Conservation (phyloP, 345 rosid species). For the Aquilaria yunnanensis region DNA sequence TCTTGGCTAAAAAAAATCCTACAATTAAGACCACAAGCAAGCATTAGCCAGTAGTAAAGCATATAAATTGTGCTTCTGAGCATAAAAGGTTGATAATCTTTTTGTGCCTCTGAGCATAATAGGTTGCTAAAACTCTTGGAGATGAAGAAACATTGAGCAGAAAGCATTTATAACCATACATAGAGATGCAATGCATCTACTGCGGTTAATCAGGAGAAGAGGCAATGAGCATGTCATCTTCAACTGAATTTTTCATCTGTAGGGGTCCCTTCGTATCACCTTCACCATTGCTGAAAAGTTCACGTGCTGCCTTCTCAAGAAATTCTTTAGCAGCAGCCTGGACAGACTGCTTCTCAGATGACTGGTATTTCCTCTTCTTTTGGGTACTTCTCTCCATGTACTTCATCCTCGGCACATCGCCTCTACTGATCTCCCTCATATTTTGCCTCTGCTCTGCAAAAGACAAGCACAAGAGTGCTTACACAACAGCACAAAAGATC, state of each 20-base stretch:
- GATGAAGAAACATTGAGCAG: no score
- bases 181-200: not conserved
- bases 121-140: no score
- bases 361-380: conserved; percentile 76
- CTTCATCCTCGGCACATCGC: conserved; percentile 48
- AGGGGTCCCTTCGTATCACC: conserved; percentile 71
- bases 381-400: conserved; percentile 29
- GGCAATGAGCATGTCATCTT: conserved; percentile 25
- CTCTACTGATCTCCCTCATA: conserved; percentile 64
- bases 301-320: conserved; percentile 87
- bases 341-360: conserved; percentile 53
- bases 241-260: conserved; percentile 30
- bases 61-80: no score
- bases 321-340: conserved; percentile 76
- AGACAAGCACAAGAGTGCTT: conserved; percentile 1
- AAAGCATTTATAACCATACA: no score
- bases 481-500: conserved; percentile 8
- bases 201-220: conserved; percentile 10
- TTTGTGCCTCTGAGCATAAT: no score
- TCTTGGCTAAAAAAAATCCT: no score
- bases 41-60: no score
- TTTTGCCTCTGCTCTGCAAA: conserved; percentile 62
- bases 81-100: no score
- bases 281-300: conserved; percentile 55
- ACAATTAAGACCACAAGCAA: no score